Conservation (phyloP, 2,329 filamentous ascomycete genomes). For the Alternaria burnsii region DNA sequence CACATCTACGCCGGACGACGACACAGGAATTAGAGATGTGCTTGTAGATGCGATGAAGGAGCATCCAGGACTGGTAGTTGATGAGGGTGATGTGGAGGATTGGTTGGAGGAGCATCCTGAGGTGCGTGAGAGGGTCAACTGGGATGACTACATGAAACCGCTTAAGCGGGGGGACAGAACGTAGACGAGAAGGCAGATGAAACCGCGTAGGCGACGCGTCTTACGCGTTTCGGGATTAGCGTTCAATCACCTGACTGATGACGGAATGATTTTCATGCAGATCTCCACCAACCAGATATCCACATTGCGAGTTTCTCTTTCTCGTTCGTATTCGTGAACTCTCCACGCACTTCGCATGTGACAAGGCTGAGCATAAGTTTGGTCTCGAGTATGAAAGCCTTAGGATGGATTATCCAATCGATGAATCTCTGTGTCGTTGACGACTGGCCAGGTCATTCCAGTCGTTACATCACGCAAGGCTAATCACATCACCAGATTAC, state of each 20-base stretch:
- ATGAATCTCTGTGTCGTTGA: neutral
- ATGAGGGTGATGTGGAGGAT: constrained; percentile 13
- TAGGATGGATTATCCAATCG: neutral
- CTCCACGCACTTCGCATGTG: too few species aligned
- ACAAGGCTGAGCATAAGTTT: neutral
- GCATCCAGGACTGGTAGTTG: constrained; percentile 14
- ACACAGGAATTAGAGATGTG: constrained; percentile 7
- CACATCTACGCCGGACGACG: constrained; percentile 9
- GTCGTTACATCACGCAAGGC: neutral
- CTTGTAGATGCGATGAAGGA: constrained; percentile 5
- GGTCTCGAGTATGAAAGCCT: neutral
- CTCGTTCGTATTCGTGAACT: too few species aligned
- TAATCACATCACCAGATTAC: neutral
- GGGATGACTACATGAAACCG: neutral
- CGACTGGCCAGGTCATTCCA: neutral
- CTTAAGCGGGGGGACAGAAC: neutral
- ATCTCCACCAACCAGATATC: neutral
- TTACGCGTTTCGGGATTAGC: neutral
- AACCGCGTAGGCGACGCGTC: neutral
- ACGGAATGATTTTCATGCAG: neutral
- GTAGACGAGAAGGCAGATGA: too few species aligned
- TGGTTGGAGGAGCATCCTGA: constrained; percentile 16
- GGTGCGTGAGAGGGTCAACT: constrained; percentile 5
- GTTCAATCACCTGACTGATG: neutral
- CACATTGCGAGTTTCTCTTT: neutral